Base-by-base conservation (phyloP, 1,139 yeast genomes). In the Yamadazyma buinensis region DNA sequence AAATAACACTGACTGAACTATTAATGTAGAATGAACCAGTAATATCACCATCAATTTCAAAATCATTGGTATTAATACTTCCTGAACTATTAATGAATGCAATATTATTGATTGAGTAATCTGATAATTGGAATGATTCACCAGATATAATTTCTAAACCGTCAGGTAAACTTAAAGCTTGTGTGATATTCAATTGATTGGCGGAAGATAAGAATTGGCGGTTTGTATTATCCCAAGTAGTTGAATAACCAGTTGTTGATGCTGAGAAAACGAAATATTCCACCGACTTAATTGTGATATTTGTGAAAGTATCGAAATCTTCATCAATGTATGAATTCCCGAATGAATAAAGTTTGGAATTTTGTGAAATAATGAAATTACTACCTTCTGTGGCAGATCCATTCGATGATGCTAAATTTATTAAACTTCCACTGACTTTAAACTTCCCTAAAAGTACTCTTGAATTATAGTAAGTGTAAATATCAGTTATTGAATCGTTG, bases 1-100 rank as follows among this genome's bases (percentile, higher is more conserved):
- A 88, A 31, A 82, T 48, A 1, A 76, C 70, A 33, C 80, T 64
- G 4, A 72, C 42, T 0, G 77, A 52, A 15, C 60, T 60, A 48
- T 81, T 80, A 27, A 82, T 62, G 34, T 57, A 63, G 39, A 48
- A 64, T 0, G 74, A 59, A 4, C 49, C 40, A 11, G 52, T 38
- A 15, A 83, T 76, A 1, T 56, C 52, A 18, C 81, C 82, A 14
- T 26, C 28, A 6, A 31, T 21, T 14, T 26, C 15, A 11, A 34
- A 31, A 7, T 39, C 38, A n/a, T 38, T 40, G 7, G 44, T 30
- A 8, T 64, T 43, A 37, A 49, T 64, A 5, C 43, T 39, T 6
- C 48, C 42, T 29, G 67, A 54, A 10, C 35, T 33, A 8, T 44
- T 37, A 15, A 64, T 45, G 35, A 43, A 57, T 1, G 65, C 72